Evolutionary conservation across 106 monocot genomes (phyloP), one percentile per base, ranked within the genome.

Genomic region (Platanthera guangdongensis): DNA sequence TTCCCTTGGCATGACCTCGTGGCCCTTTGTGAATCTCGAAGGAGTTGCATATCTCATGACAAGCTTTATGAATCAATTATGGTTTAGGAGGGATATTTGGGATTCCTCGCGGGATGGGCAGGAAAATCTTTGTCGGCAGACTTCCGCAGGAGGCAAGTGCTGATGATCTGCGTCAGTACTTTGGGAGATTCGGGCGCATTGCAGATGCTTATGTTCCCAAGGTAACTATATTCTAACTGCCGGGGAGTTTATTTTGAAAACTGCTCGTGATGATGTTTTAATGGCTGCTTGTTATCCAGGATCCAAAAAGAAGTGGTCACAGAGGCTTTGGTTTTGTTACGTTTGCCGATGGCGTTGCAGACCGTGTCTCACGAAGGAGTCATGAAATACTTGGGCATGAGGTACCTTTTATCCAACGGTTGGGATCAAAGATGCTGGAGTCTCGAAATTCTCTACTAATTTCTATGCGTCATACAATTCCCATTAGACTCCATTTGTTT

Each of bases 311-410:
- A 85, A 85, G 73, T 63, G 93, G 97, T 10, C 97, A 97, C 77
- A 82, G 97, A 63, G 91, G 93, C 48, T 97, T 97, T 91, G 97
- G 97, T 67, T 97, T 94, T 88, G 91, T 97, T 8, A 97, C 93
- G 39, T 97, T 97, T 90, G 91, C 97, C 74, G 97, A 94, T 80
- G 93, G 91, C 76, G 94, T 89, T 14, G 97, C 93, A 49, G 93
- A 97, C 75, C 93, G 93, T 69, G 94, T 97, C 39, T 83, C 91
- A 51, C 87, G 97, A 21, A 87, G 97, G 80, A 87, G 80, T 51
- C 97, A 97, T 89, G 97, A 91, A 83, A 97, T 97, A 76, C 85
- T 87, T 52, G 97, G 97, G 39, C 97, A 97, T 7, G 97, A 97
- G 97, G 97, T 97, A 91, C 8, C 22, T 28, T 2, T 57, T 19